Conservation (phyloP, 768 basidiomycete species). For the Rhodotorula babjevae region DNA sequence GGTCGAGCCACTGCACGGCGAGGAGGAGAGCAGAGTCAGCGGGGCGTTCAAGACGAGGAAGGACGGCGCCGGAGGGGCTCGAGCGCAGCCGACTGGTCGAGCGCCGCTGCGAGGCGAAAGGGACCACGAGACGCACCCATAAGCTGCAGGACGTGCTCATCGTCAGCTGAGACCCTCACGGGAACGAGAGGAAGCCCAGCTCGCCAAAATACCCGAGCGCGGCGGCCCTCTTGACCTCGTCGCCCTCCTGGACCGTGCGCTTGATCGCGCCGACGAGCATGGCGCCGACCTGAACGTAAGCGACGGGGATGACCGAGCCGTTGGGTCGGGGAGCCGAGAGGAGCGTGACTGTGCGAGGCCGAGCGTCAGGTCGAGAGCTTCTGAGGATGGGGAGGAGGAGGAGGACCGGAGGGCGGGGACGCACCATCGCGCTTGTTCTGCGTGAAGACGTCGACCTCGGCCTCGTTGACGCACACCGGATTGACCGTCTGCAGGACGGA, state of each 20-base stretch:
- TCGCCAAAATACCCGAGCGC: conserved; percentile 65
- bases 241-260: conserved; percentile 74
- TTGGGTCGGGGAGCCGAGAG: not conserved
- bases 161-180: not conserved
- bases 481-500: conserved; percentile 59
- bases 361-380: no score
- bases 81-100: no score
- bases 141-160: not conserved
- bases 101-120: not conserved
- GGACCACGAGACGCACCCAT: not conserved
- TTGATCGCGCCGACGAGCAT: conserved; percentile 85
- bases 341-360: conserved; percentile 22
- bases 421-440: conserved; percentile 28
- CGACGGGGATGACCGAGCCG: conserved; percentile 3
- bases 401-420: not conserved
- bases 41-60: no score
- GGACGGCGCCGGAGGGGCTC: no score
- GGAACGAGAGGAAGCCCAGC: not conserved
- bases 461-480: conserved; percentile 36
- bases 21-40: no score
- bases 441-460: conserved; percentile 37
- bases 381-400: not conserved
- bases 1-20: conserved; percentile 62
- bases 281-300: conserved; percentile 59
- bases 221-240: conserved; percentile 70